Evolutionary conservation across 1,284 basidiomycete genomes (phyloP).

Genomic region (Kwoniella shivajii): DNA sequence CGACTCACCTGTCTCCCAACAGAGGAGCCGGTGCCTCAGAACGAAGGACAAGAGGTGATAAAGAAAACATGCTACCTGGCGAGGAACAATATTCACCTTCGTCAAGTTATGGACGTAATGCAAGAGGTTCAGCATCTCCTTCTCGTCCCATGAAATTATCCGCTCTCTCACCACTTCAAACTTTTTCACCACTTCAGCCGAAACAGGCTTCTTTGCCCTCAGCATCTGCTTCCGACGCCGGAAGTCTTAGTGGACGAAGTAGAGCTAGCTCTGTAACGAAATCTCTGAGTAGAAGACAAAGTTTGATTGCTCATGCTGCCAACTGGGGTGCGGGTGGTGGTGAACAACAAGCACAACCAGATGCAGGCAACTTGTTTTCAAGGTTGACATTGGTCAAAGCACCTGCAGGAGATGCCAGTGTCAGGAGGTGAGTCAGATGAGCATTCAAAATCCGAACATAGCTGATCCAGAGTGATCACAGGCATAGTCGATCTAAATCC

Average conservation of each 20-base stretch:
- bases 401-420: slow-evolving; percentile 30
- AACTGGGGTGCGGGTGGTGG: slow-evolving; percentile 25
- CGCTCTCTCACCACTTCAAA: slow-evolving; percentile 51
- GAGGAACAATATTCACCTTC: slow-evolving; percentile 42
- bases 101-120: slow-evolving; percentile 60
- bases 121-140: slow-evolving; percentile 64
- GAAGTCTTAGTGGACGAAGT: slow-evolving; percentile 11
- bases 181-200: slow-evolving; percentile 45
- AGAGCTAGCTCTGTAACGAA: slow-evolving; percentile 34
- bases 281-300: slow-evolving; percentile 38
- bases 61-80: slow-evolving; percentile 6
- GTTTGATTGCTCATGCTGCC: slow-evolving; percentile 34
- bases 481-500: slow-evolving; percentile 39
- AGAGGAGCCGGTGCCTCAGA: background rate
- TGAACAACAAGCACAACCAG: slow-evolving; percentile 13
- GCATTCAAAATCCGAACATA: background rate
- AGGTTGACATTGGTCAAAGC: slow-evolving; percentile 51
- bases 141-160: slow-evolving; percentile 48
- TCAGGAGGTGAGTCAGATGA: slow-evolving; percentile 29
- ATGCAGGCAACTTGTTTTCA: slow-evolving; percentile 29
- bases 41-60: background rate
- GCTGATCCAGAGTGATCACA: background rate
- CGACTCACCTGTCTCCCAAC: slow-evolving; percentile 2
- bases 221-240: slow-evolving; percentile 11
- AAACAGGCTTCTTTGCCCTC: slow-evolving; percentile 12